Conservation (phyloP, 768 basidiomycete species). For the Boletus reticuloceps region DNA sequence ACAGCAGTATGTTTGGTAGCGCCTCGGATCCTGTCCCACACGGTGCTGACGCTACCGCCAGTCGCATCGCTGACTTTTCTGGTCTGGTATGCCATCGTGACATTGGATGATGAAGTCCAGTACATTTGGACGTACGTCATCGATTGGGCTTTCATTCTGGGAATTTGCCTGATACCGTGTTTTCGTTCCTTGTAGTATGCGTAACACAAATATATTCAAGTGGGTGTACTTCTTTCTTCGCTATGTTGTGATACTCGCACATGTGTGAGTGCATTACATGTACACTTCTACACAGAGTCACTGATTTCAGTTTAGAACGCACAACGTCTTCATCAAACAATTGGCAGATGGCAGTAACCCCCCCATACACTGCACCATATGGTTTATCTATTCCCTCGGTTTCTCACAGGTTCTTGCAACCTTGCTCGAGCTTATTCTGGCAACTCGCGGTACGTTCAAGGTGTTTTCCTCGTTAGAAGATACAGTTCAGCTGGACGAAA, state of each 20-base stretch:
- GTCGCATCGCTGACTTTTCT: conserved; percentile 14
- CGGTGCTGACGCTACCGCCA: conserved; percentile 2
- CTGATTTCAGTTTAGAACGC: conserved; percentile 5
- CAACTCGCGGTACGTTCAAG: conserved; percentile 13
- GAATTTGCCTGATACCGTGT: neutral
- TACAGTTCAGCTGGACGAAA: neutral
- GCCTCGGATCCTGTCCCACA: no score
- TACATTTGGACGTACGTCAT: conserved; percentile 25
- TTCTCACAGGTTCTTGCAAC: conserved; percentile 8
- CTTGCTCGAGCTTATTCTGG: conserved; percentile 17
- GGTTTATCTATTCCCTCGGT: conserved; percentile 3
- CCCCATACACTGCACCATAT: conserved; percentile 3
- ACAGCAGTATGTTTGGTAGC: conserved; percentile 3
- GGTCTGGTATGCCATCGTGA: conserved; percentile 11
- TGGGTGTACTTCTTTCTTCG: conserved; percentile 32
- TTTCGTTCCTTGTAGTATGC: conserved; percentile 18
- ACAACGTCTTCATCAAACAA: conserved; percentile 9
- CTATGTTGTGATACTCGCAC: conserved; percentile 20
- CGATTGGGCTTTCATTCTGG: neutral
- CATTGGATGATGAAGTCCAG: conserved; percentile 16
- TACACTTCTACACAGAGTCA: neutral
- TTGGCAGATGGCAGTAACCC: conserved; percentile 14
- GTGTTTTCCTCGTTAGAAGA: neutral
- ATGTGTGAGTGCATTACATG: conserved; percentile 14
- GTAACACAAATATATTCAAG: conserved; percentile 20